Evolutionary conservation across 495 filamentous ascomycete genomes (phyloP).

Genomic region (Hypoxylon fuscum): DNA sequence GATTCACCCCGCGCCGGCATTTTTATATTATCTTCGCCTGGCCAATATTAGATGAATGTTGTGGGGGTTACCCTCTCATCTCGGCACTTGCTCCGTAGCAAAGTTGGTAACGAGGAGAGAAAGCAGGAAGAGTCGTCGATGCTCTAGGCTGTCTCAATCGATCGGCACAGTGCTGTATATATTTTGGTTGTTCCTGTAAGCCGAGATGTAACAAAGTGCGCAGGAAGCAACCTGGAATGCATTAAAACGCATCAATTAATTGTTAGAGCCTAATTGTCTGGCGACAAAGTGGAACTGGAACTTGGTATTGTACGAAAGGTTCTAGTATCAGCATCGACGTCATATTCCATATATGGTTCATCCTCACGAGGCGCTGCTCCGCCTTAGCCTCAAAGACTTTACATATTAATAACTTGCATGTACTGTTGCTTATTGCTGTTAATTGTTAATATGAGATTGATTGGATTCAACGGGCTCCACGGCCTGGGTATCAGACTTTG

Average conservation of each 20-base stretch:
- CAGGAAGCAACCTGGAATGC: no score
- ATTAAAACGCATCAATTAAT: slow-evolving; percentile 30
- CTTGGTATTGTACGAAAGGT: not conserved
- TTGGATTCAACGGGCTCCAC: slow-evolving; percentile 21
- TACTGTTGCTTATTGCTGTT: slow-evolving; percentile 24
- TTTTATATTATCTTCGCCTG: slow-evolving; percentile 19
- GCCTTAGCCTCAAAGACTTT: slow-evolving; percentile 31
- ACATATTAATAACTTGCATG: slow-evolving; percentile 6
- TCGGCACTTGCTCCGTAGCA: slow-evolving; percentile 22
- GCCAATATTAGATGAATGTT: slow-evolving; percentile 27
- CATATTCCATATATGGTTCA: slow-evolving; percentile 25
- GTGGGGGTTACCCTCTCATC: slow-evolving; percentile 39
- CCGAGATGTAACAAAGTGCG: slow-evolving; percentile 39
- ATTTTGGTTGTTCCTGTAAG: slow-evolving; percentile 20
- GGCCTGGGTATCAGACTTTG: not conserved
- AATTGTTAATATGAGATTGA: slow-evolving; percentile 34
- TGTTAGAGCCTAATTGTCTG: slow-evolving; percentile 29
- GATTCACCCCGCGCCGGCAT: slow-evolving; percentile 20
- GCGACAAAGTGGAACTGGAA: slow-evolving; percentile 17
- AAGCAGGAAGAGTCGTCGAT: slow-evolving; percentile 11
- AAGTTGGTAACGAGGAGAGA: slow-evolving; percentile 32
- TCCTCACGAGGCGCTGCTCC: slow-evolving; percentile 19
- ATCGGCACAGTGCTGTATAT: slow-evolving; percentile 17
- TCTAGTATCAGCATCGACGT: slow-evolving; percentile 25
- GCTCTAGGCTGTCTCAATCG: slow-evolving; percentile 11